These are phyloP conservation scores for Tubosaeta sp. DNA, from an alignment of 768 basidiomycete species.

Conservation along the genomic window DNA sequence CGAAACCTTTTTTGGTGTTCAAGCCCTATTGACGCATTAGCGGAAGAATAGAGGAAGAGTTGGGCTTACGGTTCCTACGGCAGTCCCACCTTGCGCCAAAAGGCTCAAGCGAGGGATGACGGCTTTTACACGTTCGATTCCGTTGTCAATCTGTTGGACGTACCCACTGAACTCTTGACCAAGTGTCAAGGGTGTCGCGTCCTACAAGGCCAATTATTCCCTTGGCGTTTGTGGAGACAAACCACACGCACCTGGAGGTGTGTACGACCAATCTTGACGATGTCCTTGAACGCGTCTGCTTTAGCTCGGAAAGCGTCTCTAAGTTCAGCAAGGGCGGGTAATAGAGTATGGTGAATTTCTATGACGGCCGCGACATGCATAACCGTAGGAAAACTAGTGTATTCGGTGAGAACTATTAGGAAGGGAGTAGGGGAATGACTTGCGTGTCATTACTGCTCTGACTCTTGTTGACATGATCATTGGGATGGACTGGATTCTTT, in stretches of 20 bases:
- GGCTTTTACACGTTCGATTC: conserved; percentile 77
- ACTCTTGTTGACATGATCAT: conserved; percentile 99
- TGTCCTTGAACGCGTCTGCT: conserved; percentile 76
- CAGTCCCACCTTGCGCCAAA: conserved; percentile 97
- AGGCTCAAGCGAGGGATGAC: conserved; percentile 81
- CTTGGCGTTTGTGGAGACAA: not conserved
- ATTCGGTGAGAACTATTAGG: not conserved
- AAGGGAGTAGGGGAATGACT: conserved; percentile 24
- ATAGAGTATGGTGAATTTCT: conserved; percentile 71
- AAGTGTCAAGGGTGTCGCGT: conserved; percentile 94
- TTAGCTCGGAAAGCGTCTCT: conserved; percentile 83
- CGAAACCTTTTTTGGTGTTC: conserved; percentile 96
- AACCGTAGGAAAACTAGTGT: conserved; percentile 82
- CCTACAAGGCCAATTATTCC: conserved; percentile 42
- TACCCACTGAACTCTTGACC: conserved; percentile 99
- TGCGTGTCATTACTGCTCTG: conserved; percentile 99
- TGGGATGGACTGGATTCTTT: conserved; percentile 97
- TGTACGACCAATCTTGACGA: conserved; percentile 98
- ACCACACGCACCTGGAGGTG: conserved; percentile 67
- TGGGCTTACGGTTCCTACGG: conserved; percentile 85
- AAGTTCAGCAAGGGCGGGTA: conserved; percentile 84
- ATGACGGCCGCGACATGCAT: conserved; percentile 98
- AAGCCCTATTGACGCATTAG: conserved; percentile 58
- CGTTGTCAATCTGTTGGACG: conserved; percentile 89
- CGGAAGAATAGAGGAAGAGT: conserved; percentile 1